Base-by-base conservation (phyloP, 2,329 filamentous ascomycete species). In the Pseudogymnoascus sp. region DNA sequence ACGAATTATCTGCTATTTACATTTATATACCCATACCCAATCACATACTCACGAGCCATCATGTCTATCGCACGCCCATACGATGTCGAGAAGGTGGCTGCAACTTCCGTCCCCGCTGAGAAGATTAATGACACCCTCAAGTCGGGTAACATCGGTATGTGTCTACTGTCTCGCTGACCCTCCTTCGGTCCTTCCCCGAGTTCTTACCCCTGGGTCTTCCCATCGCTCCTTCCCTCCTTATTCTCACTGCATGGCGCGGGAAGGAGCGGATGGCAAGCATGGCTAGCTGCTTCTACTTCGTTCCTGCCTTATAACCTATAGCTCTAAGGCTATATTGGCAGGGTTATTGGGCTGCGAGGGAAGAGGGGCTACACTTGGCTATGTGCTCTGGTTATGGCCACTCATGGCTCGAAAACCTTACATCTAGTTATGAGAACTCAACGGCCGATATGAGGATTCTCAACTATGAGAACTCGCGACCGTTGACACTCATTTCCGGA, bases 101-200 rank as follows among this genome's bases (percentile, higher is more conserved):
- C 77, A 39, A 80, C 78, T 10, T 69, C 70, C 5, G 71, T 87
- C 60, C 72, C 78, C 35, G 73, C 83, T 21, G 79, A 80, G 9
- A 77, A 83, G 63, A 87, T 87, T 65, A 84, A 87, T 73, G 76
- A 75, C 68, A 84, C 82, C 29, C 87, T 88, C 70, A 79, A 82
- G 61, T 85, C 84, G 15, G 82, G 75, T 71, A 81, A 77, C 69
- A 86, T 87, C 67, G 85, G 85, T 87, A 72, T 69, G 81, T 75
- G 7, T 48, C 15, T 5, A 36, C 4, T 61, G 60, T 38, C 60
- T 61, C 31, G 42, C 17, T 35, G 8, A 3, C 38, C 41, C n/a
- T 5, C 21, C 33, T 27, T 25, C 60, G 39, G 17, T 42, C 59
- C 15, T 59, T 59, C 21, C 33, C 58, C 12, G 21, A 29, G 9